Evolutionary conservation across 805 yeast species (phyloP).

Genomic region (Suhomyces prunicola): DNA sequence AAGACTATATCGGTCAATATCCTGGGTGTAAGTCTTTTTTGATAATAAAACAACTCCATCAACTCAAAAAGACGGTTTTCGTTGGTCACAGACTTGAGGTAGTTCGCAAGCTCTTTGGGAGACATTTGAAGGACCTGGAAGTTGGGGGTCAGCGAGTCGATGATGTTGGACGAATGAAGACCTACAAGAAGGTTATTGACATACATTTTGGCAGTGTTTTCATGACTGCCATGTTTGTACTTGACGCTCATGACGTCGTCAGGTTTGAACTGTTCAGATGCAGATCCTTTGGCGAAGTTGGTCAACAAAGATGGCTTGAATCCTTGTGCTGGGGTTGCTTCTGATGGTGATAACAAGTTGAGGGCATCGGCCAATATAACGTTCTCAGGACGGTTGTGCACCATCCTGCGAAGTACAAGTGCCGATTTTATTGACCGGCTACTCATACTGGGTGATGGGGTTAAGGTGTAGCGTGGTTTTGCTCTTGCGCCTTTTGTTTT

Average conservation of each 20-base stretch:
- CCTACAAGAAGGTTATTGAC: conserved; percentile 24
- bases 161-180: conserved; percentile 14
- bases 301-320: conserved; percentile 34
- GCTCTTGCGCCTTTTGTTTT: neutral
- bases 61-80: conserved; percentile 11
- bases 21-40: conserved; percentile 23
- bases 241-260: conserved; percentile 8
- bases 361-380: conserved; percentile 34
- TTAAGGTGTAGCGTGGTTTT: neutral
- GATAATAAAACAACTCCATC: conserved; percentile 21
- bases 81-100: conserved; percentile 14
- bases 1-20: conserved; percentile 25
- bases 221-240: neutral
- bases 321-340: neutral
- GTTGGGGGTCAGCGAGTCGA: conserved; percentile 5
- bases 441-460: neutral
- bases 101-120: conserved; percentile 15
- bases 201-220: conserved; percentile 5
- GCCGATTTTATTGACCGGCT: neutral
- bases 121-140: conserved; percentile 15
- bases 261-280: conserved; percentile 24
- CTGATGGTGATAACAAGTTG: conserved; percentile 30
- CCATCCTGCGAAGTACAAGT: neutral
- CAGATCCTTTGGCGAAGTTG: conserved; percentile 32
- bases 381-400: conserved; percentile 9